Evolutionary conservation across 768 basidiomycete genomes (phyloP).

Genomic region (Suillus occidentalis): DNA sequence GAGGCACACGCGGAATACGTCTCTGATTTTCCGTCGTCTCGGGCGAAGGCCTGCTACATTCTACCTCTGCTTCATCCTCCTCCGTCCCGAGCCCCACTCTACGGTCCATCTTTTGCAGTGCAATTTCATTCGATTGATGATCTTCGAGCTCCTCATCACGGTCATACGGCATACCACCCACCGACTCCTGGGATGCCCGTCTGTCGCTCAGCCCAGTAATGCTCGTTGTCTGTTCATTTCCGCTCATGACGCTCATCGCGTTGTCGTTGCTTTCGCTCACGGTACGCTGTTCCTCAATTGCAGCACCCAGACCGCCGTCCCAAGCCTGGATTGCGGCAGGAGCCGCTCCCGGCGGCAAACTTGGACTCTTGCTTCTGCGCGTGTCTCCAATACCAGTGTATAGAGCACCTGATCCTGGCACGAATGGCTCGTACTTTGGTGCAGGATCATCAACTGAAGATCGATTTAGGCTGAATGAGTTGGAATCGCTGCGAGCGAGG

Average conservation of each 20-base stretch:
- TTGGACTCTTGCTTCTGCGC: constrained; percentile 29
- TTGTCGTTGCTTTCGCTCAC: constrained; percentile 3
- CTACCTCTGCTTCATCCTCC: constrained; percentile 5
- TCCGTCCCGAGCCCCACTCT: not conserved
- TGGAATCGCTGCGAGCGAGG: constrained; percentile 24
- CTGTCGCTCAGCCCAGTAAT: constrained; percentile 3
- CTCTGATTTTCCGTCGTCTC: constrained; percentile 24
- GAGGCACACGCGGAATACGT: constrained; percentile 38
- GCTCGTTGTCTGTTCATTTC: not conserved
- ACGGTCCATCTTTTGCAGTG: not conserved
- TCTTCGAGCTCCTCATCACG: constrained; percentile 16
- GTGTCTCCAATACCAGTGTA: constrained; percentile 14
- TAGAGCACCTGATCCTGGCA: constrained; percentile 13
- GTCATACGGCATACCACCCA: constrained; percentile 24
- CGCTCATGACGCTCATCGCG: not conserved
- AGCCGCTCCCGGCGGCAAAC: constrained; percentile 45
- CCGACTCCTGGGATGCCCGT: constrained; percentile 1
- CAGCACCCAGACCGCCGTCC: constrained; percentile 35
- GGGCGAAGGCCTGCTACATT: constrained; percentile 1
- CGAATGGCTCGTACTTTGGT: constrained; percentile 37
- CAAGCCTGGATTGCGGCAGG: constrained; percentile 37
- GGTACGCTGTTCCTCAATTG: constrained; percentile 18
- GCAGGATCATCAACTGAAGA: constrained; percentile 32
- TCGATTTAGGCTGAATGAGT: constrained; percentile 8
- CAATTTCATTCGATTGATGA: constrained; percentile 12